Base-by-base conservation (phyloP, 2,329 filamentous ascomycete species). In the Penicillium sp. region DNA sequence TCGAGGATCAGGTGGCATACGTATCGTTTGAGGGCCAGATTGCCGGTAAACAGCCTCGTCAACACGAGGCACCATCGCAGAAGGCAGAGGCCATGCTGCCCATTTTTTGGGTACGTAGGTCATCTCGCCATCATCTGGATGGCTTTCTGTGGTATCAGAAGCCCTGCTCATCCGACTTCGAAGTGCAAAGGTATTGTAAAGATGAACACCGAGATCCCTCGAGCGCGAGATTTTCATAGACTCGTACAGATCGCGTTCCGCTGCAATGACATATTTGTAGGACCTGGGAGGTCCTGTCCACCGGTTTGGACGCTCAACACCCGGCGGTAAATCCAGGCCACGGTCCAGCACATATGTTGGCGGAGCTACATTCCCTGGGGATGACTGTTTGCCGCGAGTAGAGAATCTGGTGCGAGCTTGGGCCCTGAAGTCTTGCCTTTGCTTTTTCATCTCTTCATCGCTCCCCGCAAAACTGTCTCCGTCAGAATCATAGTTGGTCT, bases 221-320 rank as follows among this genome's bases (percentile, higher is more conserved):
- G 82, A 76, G 23, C 77, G 71, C 11, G 79, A 59, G 30, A 77
- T 72, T 41, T 82, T 75, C 38, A 94, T 68, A 6, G 81, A 79
- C 4, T 72, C 67, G 41, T 75, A 75, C 2, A 85, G 71, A 6
- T 73, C 71, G 39, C 89, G 76, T 63, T 96, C 92, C 62, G 92
- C 84, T 45, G 84, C 80, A 11, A 85, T 93, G 84, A 95, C 92
- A 62, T 90, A 85, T 45, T 76, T 73, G 86, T 88, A 95, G 48
- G 80, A 82, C 22, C 74, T 75, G 11, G 74, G 63, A 1, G 74
- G 64, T 1, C 87, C 85, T n/a, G 25, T 23, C 42, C 45, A 54
- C 22, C 50, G 35, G 57, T 92, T 92, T 7, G 80, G 80, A 2
- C 83, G 75, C 22, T 41, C 37, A 25, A 30, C 35, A 2, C 45